A percentile compares a stretch with the other conserved stretches of the same genome.
phyloP scores from a whole-genome alignment of 2,329 filamentous ascomycete genomes.

The Aureobasidium sp. region DNA sequence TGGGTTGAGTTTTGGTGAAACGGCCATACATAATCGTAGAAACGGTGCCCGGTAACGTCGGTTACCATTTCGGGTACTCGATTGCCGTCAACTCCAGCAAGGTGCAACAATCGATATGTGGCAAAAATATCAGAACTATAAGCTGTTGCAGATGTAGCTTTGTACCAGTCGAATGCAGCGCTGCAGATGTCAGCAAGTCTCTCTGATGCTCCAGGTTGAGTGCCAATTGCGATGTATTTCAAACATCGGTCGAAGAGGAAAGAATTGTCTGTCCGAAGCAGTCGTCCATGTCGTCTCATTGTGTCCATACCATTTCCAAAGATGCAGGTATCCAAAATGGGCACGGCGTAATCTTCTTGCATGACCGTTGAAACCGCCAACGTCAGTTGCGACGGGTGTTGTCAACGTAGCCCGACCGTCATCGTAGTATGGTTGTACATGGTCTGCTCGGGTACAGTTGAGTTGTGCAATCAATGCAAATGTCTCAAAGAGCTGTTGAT shows the following conservation, averaged over 20 bases:
- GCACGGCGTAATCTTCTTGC: neutral
- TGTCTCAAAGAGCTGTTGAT: neutral
- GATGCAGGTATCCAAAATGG: neutral
- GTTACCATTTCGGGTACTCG: neutral
- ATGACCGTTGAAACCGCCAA: slow-evolving; percentile 2
- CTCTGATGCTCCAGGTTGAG: neutral
- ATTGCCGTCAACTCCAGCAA: neutral
- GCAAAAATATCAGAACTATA: neutral
- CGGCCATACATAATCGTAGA: neutral
- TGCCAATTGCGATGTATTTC: too few species aligned
- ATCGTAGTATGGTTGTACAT: neutral
- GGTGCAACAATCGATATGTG: neutral
- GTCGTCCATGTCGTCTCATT: neutral
- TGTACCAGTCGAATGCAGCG: neutral
- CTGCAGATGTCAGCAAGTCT: neutral
- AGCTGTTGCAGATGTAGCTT: neutral
- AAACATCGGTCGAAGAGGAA: too few species aligned
- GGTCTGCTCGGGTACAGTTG: neutral
- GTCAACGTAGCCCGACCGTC: neutral
- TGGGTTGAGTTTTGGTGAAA: neutral
- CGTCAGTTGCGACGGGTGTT: neutral
- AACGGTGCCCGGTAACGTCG: neutral
- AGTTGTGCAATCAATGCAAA: neutral
- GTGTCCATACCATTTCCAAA: neutral
- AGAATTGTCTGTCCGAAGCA: too few species aligned